Evolutionary conservation across 106 monocot species (phyloP), one percentile per base, ranked within the genome.

Genomic region (Phalaenopsis equestris): DNA sequence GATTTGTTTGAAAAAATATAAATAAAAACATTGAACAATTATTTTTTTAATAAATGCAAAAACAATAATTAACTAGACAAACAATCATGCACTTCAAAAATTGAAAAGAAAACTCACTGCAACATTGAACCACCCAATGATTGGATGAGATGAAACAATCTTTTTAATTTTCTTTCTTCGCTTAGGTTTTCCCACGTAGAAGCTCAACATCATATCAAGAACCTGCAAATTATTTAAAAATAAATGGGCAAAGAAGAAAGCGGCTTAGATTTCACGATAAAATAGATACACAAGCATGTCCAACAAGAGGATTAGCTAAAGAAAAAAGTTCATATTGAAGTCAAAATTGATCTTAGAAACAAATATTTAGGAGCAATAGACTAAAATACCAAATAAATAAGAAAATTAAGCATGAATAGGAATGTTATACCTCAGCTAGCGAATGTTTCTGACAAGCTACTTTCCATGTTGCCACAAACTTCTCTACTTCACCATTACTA

Each of bases 381-480:
- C 43, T 74, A 74, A 77, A 43, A 75, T 77, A 75, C 47, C 1
- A 75, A 42, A 21, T 41, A 46, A 45, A 24, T 75, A 75, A 45
- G 5, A 68, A 46, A 46, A 24, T 36, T 8, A 37, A 56, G 2
- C 55, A 78, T 56, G 45, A 41, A 43, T 74, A 74, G 19, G 43
- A 6, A 74, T 74, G 23, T 6, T 57, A 81, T 88, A 99, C 99
- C 93, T 95, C 88, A 68, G 77, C 4, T 82, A 84, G 83, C 67
- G 95, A 76, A 75, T 75, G 79, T 77, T 86, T 79, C 16, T 49
- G 78, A 64, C 93, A 99, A 84, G 87, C 80, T 79, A 90, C 90
- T 83, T 87, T 95, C 99, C 99, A 99, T 18, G 79, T 91, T 42
- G 88, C 52, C 17, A 90, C 55, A 75, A 99, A 99, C 45, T 86